phyloP scores from a whole-genome alignment of 441 rosid genomes.

The Raphanus hybrid region DNA sequence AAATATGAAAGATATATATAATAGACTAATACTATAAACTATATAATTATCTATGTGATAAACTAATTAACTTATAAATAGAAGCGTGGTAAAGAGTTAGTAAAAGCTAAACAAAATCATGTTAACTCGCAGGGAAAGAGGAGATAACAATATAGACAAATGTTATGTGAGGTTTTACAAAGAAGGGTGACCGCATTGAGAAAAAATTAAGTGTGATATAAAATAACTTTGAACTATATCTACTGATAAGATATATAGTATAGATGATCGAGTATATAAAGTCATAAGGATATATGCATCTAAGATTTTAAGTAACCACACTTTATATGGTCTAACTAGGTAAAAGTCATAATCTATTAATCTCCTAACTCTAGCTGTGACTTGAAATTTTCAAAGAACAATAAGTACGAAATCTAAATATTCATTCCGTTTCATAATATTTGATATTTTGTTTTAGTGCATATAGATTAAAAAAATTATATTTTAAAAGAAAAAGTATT shows the following conservation, averaged over 20 bases:
- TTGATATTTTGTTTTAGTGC: too few relatives aligned
- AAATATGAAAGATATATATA: neutral
- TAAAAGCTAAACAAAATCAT: neutral
- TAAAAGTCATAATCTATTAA: neutral
- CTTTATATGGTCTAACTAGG: neutral
- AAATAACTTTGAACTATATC: neutral
- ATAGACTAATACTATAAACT: neutral
- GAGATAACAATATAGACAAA: neutral
- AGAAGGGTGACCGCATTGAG: neutral
- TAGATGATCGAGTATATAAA: neutral
- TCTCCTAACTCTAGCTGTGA: neutral
- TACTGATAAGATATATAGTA: neutral
- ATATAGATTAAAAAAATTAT: too few relatives aligned
- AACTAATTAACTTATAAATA: neutral
- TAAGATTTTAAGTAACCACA: neutral
- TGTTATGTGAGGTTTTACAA: neutral
- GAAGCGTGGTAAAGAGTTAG: neutral
- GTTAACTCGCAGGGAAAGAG: neutral
- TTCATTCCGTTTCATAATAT: too few relatives aligned
- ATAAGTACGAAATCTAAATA: neutral
- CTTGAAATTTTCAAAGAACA: neutral
- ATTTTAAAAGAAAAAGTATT: too few relatives aligned
- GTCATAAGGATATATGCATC: constrained; percentile 1
- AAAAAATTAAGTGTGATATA: neutral
- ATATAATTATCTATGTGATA: neutral